Evolutionary conservation across 169 alveolate species (phyloP).

Genomic region (Perkinsus chesapeaki): DNA sequence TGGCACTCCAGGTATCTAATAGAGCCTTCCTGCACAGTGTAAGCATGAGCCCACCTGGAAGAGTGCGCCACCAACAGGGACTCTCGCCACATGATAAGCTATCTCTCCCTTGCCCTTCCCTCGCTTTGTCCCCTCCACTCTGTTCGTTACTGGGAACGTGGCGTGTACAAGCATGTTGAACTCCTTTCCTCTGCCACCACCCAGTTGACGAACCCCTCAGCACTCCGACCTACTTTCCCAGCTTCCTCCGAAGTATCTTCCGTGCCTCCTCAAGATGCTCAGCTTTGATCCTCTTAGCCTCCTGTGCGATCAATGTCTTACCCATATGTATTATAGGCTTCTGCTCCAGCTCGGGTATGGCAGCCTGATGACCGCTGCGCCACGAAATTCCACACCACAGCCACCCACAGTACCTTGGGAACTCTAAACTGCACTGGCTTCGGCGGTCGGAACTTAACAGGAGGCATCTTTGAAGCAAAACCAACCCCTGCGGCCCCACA

Average conservation of each 20-base stretch:
- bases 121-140: neutral
- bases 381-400: neutral
- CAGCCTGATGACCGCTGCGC: neutral
- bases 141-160: neutral
- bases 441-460: neutral
- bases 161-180: neutral
- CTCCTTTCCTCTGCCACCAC: neutral
- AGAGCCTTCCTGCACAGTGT: neutral
- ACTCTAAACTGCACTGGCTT: neutral
- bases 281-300: neutral
- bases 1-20: neutral
- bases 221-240: neutral
- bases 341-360: neutral
- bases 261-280: neutral
- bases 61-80: neutral
- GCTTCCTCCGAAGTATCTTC: neutral
- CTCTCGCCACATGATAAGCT: neutral
- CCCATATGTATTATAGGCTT: neutral
- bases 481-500: too few relatives aligned
- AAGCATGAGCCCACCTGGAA: neutral
- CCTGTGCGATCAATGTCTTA: neutral
- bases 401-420: neutral
- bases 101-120: constrained; percentile 1
- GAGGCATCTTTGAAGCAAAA: neutral
- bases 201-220: neutral